Conservation (phyloP, 2,329 filamentous ascomycete species). For the Metarhizium rileyi region DNA sequence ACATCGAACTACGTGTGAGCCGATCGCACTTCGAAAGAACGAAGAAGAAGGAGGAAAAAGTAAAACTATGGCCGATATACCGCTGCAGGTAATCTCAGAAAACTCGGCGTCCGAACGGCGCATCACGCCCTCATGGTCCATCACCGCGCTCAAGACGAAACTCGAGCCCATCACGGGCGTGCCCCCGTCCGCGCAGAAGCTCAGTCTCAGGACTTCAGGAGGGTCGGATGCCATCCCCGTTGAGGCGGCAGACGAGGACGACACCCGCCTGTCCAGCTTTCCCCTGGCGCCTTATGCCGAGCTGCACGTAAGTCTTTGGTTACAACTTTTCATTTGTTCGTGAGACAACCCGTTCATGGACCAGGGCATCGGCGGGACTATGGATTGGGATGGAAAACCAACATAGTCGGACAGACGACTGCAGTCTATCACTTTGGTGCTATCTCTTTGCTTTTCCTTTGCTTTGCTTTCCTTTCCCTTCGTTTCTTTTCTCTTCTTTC, state of each 20-base stretch:
- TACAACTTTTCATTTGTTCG: constrained; percentile 11
- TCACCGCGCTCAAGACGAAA: constrained; percentile 73
- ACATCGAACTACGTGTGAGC: not conserved
- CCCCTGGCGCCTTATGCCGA: constrained; percentile 66
- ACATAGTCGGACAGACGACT: not conserved
- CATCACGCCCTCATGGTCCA: constrained; percentile 85
- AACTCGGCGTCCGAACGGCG: constrained; percentile 79
- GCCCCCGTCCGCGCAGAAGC: constrained; percentile 66
- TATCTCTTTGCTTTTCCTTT: not conserved
- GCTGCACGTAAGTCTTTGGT: constrained; percentile 56
- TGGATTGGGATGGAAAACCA: not conserved
- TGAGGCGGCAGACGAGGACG: constrained; percentile 64
- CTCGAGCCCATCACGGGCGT: constrained; percentile 91
- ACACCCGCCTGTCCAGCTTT: constrained; percentile 52
- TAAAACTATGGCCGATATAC: constrained; percentile 55
- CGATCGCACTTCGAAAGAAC: not conserved
- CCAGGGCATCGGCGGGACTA: not conserved
- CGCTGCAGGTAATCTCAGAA: constrained; percentile 65
- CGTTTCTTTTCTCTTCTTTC: not conserved
- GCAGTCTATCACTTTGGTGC: not conserved
- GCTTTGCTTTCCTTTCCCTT: not conserved
- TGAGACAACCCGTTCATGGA: constrained; percentile 5
- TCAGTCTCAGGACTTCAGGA: constrained; percentile 55
- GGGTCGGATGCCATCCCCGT: constrained; percentile 52
- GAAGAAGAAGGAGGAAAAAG: not conserved